These are phyloP conservation scores for Oryza rufipogon DNA, from an alignment of 176 grass and related monocot genomes.

Conservation along the genomic window DNA sequence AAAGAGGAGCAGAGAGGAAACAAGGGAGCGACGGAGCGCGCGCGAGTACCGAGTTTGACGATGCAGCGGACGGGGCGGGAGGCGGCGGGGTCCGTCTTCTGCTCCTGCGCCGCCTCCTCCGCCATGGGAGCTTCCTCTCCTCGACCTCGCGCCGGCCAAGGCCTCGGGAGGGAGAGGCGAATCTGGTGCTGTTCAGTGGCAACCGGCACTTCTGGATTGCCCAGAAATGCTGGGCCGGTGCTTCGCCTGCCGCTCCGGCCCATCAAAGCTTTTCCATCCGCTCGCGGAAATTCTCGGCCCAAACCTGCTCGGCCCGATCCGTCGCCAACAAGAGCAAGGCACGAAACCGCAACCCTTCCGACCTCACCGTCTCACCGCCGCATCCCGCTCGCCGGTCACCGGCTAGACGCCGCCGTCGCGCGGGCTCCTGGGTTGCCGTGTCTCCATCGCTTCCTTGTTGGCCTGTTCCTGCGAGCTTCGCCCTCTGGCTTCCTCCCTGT, in stretches of 20 bases:
- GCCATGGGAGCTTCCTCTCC: conserved; percentile 46
- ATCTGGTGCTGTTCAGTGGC: background rate
- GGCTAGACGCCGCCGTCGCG: too few relatives aligned
- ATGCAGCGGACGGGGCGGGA: conserved; percentile 60
- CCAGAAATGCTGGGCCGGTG: background rate
- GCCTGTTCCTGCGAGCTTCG: background rate
- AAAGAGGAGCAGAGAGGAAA: conserved; percentile 2
- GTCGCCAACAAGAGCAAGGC: background rate
- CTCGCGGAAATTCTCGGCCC: background rate
- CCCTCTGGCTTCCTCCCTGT: background rate
- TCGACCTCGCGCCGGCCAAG: too few relatives aligned
- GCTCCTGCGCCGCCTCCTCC: background rate
- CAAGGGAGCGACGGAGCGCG: background rate
- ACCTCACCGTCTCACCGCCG: background rate
- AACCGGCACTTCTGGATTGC: background rate
- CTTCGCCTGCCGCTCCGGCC: background rate
- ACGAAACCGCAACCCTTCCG: background rate
- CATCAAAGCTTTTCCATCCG: background rate
- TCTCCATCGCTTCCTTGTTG: background rate
- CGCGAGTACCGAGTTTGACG: conserved; percentile 70
- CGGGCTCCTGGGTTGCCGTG: background rate
- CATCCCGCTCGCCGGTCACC: background rate
- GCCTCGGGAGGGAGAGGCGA: background rate
- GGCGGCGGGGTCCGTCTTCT: background rate
- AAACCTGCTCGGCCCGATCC: background rate